These are phyloP conservation scores for Kalmanozyma brasiliensis DNA, from an alignment of 1,284 basidiomycete genomes.

Conservation along the genomic window DNA sequence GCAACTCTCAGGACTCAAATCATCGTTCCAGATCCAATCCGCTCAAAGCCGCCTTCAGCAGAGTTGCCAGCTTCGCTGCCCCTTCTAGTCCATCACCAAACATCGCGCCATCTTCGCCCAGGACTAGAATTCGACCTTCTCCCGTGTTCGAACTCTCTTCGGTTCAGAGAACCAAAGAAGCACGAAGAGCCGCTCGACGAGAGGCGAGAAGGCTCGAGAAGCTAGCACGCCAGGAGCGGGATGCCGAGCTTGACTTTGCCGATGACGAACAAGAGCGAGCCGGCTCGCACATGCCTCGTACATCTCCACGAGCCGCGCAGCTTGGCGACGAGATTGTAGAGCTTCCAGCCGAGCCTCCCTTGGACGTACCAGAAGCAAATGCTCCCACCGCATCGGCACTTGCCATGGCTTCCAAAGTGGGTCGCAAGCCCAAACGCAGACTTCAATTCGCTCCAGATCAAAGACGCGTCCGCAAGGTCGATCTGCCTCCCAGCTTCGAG, in stretches of 20 bases:
- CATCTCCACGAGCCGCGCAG: constrained; percentile 26
- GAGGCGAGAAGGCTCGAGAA: constrained; percentile 21
- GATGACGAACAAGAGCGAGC: constrained; percentile 16
- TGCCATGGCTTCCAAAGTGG: constrained; percentile 45
- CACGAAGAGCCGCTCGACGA: constrained; percentile 29
- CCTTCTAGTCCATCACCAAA: constrained; percentile 22
- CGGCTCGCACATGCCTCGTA: neutral
- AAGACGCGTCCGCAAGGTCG: constrained; percentile 54
- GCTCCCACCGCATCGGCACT: constrained; percentile 44
- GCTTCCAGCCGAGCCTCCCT: constrained; percentile 37
- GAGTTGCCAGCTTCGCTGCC: constrained; percentile 22
- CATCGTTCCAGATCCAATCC: constrained; percentile 18
- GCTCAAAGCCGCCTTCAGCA: constrained; percentile 24
- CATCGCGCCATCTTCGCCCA: constrained; percentile 7
- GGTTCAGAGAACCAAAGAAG: constrained; percentile 38
- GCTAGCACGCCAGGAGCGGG: constrained; percentile 18
- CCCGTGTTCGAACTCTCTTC: constrained; percentile 27
- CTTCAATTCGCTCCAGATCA: constrained; percentile 64
- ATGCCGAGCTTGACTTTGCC: constrained; percentile 15
- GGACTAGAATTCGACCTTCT: neutral
- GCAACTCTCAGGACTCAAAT: constrained; percentile 23
- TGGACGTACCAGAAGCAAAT: constrained; percentile 48
- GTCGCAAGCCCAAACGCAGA: constrained; percentile 42
- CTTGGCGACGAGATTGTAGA: constrained; percentile 40
- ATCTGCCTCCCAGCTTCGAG: constrained; percentile 60